Conservation (phyloP, 352 stramenopile genomes). For the Phytopythium helicoides region DNA sequence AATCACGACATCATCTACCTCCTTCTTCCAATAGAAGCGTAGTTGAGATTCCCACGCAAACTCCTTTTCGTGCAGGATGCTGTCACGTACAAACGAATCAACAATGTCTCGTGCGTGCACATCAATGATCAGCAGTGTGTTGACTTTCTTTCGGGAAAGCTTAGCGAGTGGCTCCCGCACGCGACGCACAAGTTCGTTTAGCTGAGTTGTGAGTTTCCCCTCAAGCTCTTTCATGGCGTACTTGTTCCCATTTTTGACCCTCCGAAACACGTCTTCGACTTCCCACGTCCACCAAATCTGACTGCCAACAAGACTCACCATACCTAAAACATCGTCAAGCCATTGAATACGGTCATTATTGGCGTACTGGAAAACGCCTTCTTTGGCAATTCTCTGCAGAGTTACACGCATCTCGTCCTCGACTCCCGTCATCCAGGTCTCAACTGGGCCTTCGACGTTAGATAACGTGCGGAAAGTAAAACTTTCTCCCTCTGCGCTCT, state of each 20-base stretch:
- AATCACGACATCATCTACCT: slow-evolving; percentile 89
- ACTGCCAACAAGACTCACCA: slow-evolving; percentile 90
- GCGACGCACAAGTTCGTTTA: slow-evolving; percentile 90
- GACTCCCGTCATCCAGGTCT: slow-evolving; percentile 92
- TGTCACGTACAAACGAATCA: slow-evolving; percentile 88
- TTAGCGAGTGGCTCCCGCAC: slow-evolving; percentile 87
- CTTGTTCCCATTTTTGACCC: slow-evolving; percentile 88
- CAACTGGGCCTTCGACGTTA: slow-evolving; percentile 88
- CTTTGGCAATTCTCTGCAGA: slow-evolving; percentile 89
- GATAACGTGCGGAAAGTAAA: slow-evolving; percentile 83
- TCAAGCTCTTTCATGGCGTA: slow-evolving; percentile 94
- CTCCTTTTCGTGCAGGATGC: slow-evolving; percentile 88
- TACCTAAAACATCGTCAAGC: slow-evolving; percentile 88
- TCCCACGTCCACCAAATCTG: slow-evolving; percentile 96
- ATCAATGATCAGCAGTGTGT: slow-evolving; percentile 91
- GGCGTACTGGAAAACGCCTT: slow-evolving; percentile 92
- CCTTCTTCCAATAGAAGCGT: slow-evolving; percentile 90
- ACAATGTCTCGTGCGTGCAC: slow-evolving; percentile 90
- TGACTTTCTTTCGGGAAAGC: slow-evolving; percentile 91
- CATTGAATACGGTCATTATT: slow-evolving; percentile 82
- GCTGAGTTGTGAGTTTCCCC: slow-evolving; percentile 82
- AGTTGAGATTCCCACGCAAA: slow-evolving; percentile 91
- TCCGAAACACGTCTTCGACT: slow-evolving; percentile 92
- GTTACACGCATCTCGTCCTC: slow-evolving; percentile 90
- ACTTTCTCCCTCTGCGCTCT: slow-evolving; percentile 88